phyloP scores from a whole-genome alignment of 2,329 filamentous ascomycete species.

The Juglanconis oblonga region DNA sequence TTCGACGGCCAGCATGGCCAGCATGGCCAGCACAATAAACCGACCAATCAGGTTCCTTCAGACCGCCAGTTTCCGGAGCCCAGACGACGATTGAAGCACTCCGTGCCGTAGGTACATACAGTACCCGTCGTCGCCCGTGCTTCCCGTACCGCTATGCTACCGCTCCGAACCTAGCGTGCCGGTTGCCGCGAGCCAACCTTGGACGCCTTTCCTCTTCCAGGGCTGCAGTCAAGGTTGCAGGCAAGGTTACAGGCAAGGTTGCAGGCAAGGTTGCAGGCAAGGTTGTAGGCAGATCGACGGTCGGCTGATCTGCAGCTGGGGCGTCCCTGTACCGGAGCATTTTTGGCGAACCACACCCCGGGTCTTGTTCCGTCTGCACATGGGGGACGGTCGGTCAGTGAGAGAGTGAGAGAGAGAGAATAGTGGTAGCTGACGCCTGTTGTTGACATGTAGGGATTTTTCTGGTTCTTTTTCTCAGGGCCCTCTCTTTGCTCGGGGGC shows the following conservation, averaged over 20 bases:
- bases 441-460: constrained; percentile 6
- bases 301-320: constrained; percentile 21
- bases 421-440: constrained; percentile 14
- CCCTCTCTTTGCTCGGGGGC: not conserved
- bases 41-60: too few species aligned
- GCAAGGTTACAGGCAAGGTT: constrained; percentile 16
- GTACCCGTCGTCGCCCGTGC: not conserved
- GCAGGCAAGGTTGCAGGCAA: constrained; percentile 9
- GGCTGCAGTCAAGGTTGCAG: not conserved
- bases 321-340: constrained; percentile 4
- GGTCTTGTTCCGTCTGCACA: not conserved
- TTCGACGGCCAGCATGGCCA: too few species aligned
- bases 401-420: not conserved
- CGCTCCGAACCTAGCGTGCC: constrained; percentile 4
- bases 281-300: constrained; percentile 19
- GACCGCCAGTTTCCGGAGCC: too few species aligned
- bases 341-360: constrained; percentile 2
- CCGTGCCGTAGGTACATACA: not conserved
- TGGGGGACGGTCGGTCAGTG: not conserved
- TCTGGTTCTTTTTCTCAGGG: not conserved
- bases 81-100: not conserved
- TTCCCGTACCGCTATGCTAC: constrained; percentile 6
- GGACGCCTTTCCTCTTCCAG: constrained; percentile 14
- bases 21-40: too few species aligned
- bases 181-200: constrained; percentile 10